Base-by-base conservation (phyloP, 768 basidiomycete species). In the Phylloporus rhodoxanthus region DNA sequence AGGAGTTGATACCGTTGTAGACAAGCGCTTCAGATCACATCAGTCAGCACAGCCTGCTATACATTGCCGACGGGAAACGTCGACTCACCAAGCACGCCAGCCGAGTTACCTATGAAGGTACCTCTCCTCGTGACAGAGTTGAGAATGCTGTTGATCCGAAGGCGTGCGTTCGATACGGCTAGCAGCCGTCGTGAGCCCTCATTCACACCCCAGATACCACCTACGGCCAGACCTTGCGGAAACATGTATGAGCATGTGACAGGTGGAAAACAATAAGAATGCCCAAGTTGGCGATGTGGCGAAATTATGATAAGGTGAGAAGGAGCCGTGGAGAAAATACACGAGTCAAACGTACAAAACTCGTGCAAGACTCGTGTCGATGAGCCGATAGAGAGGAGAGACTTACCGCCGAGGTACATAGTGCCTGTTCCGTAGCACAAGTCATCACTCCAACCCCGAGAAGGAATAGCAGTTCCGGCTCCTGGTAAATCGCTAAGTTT, bases 351-450 rank as follows among this genome's bases (percentile, higher is more conserved):
- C 74, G 65, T 67, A 70, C 68, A 68, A 65, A 67, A 60, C 59
- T 61, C 65, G 65, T 62, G 71, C 76, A 68, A 75, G 77, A 75
- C 67, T 62, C 67, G 54, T 67, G 68, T 61, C 44, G 29, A 56
- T 54, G 62, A 79, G 73, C 74, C 78, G 76, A 81, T 79, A 76
- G 79, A 79, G 77, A 75, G 76, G 68, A 50, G 26, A 52, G 54
- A 84, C 91, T 66, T 66, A 97, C 95, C 95, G 69, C 88, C 80
- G 50, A 99, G 84, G 82, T 99, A 99, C 75, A 93, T 96, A 58
- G 94, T 94, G 56, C 96, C 96, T 62, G 94, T 97, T 64, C 96
- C 96, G 72, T 98, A 97, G 80, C 93, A 97, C 52, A 99, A 73
- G 75, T 99, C 96, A 75, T 99, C 96, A 73, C 91, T 90, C 94